Evolutionary conservation across 2,329 filamentous ascomycete species (phyloP).

Genomic region (Beauveria rudraprayagi): DNA sequence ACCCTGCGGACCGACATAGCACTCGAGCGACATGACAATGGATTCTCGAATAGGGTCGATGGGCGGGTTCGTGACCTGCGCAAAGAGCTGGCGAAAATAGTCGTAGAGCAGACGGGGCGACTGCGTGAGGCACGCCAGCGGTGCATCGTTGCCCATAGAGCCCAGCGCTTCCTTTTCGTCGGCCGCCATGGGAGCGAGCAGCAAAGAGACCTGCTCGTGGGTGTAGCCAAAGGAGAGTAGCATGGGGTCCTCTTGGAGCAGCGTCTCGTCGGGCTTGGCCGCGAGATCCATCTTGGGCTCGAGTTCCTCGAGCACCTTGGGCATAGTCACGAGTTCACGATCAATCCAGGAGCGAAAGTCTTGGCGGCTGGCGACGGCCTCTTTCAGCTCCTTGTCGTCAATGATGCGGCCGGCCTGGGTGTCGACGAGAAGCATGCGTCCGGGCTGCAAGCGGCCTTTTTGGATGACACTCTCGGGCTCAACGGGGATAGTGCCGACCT

Average conservation of each 20-base stretch:
- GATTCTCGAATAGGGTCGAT: constrained; percentile 97
- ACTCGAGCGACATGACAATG: constrained; percentile 96
- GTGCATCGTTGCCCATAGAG: constrained; percentile 96
- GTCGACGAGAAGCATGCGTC: constrained; percentile 93
- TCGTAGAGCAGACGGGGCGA: constrained; percentile 85
- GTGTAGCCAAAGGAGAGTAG: constrained; percentile 89
- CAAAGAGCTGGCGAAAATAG: constrained; percentile 96
- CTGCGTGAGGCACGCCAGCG: constrained; percentile 82
- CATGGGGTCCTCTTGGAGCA: constrained; percentile 75
- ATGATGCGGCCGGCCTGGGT: constrained; percentile 85
- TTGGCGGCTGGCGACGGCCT: constrained; percentile 74
- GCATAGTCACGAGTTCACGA: constrained; percentile 73
- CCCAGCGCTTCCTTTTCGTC: constrained; percentile 96
- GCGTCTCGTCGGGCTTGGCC: constrained; percentile 57
- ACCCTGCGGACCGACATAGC: constrained; percentile 91
- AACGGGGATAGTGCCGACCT: constrained; percentile 87
- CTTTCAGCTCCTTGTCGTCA: constrained; percentile 86
- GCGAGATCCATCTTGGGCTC: constrained; percentile 55
- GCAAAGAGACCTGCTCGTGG: constrained; percentile 85
- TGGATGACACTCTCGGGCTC: constrained; percentile 85
- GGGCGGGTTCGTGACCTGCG: constrained; percentile 94
- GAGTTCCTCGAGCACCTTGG: constrained; percentile 59
- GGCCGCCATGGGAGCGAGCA: constrained; percentile 90
- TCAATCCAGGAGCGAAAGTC: constrained; percentile 88
- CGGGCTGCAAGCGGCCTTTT: constrained; percentile 88